Evolutionary conservation across 371 early-diverging fungal genomes (phyloP), one percentile per base, ranked within the genome.

Genomic region (Mortierella sp.): DNA sequence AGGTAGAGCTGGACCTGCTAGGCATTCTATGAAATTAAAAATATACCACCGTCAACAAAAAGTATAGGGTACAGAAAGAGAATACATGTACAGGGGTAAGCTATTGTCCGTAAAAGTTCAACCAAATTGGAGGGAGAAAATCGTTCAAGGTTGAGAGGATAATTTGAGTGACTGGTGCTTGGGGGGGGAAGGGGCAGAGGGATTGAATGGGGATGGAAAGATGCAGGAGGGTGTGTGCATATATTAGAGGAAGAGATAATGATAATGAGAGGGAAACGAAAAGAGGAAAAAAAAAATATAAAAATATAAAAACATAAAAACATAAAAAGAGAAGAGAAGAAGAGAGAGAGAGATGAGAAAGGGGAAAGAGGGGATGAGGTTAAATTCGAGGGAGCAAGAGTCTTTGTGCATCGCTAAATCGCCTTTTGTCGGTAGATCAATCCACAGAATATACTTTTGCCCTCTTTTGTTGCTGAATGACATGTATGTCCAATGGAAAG

Each of bases 161-260:
- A 0, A 0, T 15, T 43, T 43, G 10, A 43, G 15, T 13, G 43
- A 43, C 13, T 10, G 15, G 13, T 19, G 5, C 48, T 28, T 38
- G 38, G n/a, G 52, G 52, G 52, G 40, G 8, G 22, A 21, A 41
- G 19, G 53, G 52, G 40, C 16, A 40, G 36, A 41, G 19, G 53
- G 57, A 58, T 41, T 53, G 24, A 24, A 63, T n/a, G 55, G 57
- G 47, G 21, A 15, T 28, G 63, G 32, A 43, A 43, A 15, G 43
- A 9, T 22, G 52, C 36, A 36, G 52, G 5, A 53, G n/a, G 43
- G 21, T 1, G 16, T 38, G 53, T 22, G 33, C n/a, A 13, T 33
- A 28, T 48, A 48, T 22, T 45, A 11, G 28, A 38, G 55, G 43
- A 70, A 57, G 41, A n/a, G 21, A 21, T 13, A 28, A 28, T 10